These are phyloP conservation scores for Mortierella hygrophila DNA, from an alignment of 192 early-diverging fungal species.

Conservation along the genomic window DNA sequence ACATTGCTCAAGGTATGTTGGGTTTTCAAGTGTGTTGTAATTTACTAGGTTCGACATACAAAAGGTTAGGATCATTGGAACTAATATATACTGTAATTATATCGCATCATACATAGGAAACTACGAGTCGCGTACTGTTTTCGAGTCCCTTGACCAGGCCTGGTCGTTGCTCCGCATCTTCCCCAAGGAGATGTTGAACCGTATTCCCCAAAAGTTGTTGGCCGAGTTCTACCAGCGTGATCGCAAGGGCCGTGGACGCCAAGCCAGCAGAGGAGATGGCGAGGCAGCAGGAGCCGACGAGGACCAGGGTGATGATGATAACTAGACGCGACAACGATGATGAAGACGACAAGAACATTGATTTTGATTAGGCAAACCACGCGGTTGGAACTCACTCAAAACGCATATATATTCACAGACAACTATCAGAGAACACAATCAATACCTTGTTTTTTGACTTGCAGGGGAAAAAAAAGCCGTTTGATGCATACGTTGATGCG, in stretches of 20 bases:
- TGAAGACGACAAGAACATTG: neutral
- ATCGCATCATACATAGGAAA: conserved; percentile 66
- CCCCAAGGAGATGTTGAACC: conserved; percentile 99
- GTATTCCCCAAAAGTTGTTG: conserved; percentile 96
- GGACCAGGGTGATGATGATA: conserved; percentile 54
- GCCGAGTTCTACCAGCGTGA: conserved; percentile 95
- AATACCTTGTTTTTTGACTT: neutral
- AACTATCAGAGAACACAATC: neutral
- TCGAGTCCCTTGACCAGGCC: conserved; percentile 96
- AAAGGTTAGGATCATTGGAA: neutral
- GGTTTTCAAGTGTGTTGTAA: conserved; percentile 14
- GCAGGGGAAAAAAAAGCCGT: neutral
- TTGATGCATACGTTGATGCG: neutral
- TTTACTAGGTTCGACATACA: neutral
- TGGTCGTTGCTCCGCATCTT: conserved; percentile 99
- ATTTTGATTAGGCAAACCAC: neutral
- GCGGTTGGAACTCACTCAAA: neutral
- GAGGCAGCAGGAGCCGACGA: conserved; percentile 34
- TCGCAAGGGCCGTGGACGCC: conserved; percentile 65
- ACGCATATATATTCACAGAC: neutral
- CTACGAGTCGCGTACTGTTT: conserved; percentile 97
- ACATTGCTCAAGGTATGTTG: conserved; percentile 89
- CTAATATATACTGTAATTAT: neutral
- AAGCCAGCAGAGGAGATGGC: conserved; percentile 51
- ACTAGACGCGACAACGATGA: conserved; percentile 22